phyloP scores from a whole-genome alignment of 495 filamentous ascomycete species.

The Lichenothelia convexa region DNA sequence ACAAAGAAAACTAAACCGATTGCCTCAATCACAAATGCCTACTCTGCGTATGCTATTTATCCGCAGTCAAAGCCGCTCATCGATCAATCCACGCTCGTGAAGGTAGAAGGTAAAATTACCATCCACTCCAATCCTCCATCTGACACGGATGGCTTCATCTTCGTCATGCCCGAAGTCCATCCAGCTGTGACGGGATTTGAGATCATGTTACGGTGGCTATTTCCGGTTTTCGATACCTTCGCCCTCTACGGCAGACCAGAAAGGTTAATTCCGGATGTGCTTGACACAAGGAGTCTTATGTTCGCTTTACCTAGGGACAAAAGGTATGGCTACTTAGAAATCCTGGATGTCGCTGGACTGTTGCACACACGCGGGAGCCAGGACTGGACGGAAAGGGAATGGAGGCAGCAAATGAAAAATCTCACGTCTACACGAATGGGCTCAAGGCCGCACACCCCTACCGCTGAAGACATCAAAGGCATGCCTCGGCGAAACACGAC shows the following conservation, averaged over 20 bases:
- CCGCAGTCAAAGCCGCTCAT: slow-evolving; percentile 85
- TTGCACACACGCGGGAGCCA: slow-evolving; percentile 60
- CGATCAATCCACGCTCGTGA: slow-evolving; percentile 83
- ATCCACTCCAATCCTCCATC: slow-evolving; percentile 59
- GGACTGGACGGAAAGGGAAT: slow-evolving; percentile 75
- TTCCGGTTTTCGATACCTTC: slow-evolving; percentile 89
- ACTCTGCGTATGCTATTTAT: slow-evolving; percentile 87
- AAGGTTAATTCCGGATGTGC: slow-evolving; percentile 67
- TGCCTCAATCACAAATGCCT: slow-evolving; percentile 77
- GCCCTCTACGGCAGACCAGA: slow-evolving; percentile 80
- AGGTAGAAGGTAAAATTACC: slow-evolving; percentile 79
- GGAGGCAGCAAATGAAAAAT: slow-evolving; percentile 78
- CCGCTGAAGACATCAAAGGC: slow-evolving; percentile 39
- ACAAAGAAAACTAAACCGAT: slow-evolving; percentile 83
- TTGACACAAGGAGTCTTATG: slow-evolving; percentile 82
- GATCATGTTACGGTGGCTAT: slow-evolving; percentile 87
- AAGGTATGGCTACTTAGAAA: slow-evolving; percentile 80
- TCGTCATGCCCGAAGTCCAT: slow-evolving; percentile 90
- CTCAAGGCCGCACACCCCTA: slow-evolving; percentile 16
- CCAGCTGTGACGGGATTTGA: slow-evolving; percentile 87
- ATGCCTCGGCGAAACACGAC: slow-evolving; percentile 35
- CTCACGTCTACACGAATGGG: slow-evolving; percentile 66
- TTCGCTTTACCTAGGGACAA: slow-evolving; percentile 88
- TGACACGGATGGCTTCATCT: slow-evolving; percentile 79
- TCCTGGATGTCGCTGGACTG: slow-evolving; percentile 61